Conservation (phyloP, 192 early-diverging fungal genomes). For the Rhizophagus clarus region DNA sequence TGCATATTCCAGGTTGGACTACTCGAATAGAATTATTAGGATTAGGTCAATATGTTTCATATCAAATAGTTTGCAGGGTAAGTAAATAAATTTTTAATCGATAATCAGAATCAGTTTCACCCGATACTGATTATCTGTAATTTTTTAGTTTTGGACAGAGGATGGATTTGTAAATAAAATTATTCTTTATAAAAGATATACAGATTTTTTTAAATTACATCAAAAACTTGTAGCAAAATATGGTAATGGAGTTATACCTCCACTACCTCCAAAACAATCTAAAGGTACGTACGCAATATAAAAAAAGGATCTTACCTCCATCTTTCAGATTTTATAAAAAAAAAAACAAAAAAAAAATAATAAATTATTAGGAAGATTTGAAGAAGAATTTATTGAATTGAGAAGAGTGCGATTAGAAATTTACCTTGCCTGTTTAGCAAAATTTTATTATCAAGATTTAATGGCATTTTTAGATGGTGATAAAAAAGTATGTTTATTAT, state of each 20-base stretch:
- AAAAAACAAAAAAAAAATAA: no score
- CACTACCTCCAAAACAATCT: not conserved
- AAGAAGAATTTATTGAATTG: not conserved
- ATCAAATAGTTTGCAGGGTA: slow-evolving; percentile 10
- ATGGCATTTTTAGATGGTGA: not conserved
- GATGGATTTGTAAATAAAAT: not conserved
- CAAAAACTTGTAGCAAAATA: not conserved
- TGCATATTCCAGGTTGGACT: slow-evolving; percentile 3
- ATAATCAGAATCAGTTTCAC: not conserved
- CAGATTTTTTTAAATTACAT: not conserved
- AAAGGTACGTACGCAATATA: not conserved
- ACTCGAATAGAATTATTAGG: not conserved
- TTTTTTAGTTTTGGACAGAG: slow-evolving; percentile 3
- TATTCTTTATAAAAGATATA: not conserved
- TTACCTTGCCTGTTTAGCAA: not conserved
- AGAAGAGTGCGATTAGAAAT: not conserved
- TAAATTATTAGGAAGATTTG: slow-evolving; percentile 13
- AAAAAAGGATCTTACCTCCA: not conserved
- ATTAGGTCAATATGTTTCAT: not conserved
- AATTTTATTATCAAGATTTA: not conserved
- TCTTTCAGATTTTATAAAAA: no score
- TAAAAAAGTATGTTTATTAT: not conserved
- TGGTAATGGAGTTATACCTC: not conserved
- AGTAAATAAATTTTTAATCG: not conserved
- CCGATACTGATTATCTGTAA: not conserved